Evolutionary conservation across 2,329 filamentous ascomycete genomes (phyloP), one percentile per base, ranked within the genome.

Genomic region (Talaromyces marneffei): DNA sequence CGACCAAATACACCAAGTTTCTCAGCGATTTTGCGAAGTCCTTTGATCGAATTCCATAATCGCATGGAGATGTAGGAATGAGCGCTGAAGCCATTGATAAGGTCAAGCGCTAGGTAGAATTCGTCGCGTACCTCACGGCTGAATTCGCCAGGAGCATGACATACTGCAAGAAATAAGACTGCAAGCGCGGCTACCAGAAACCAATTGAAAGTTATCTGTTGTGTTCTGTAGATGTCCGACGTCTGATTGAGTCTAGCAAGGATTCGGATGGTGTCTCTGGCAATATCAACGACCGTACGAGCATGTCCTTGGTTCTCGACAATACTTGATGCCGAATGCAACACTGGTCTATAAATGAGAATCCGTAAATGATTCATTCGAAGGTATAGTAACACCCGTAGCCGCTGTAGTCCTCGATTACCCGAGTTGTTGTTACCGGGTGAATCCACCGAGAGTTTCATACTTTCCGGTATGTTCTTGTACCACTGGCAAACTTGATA

Each of bases 301-400:
- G 92, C 92, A 64, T 90, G 87, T 4, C 79, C 76, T 56, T 87
- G 82, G 70, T 96, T 88, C 61, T 88, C 84, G 76, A 89, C 85
- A 68, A 97, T 97, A 68, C 87, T 92, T 12, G 86, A 89, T 3
- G 90, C 86, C 18, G 89, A 93, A 73, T 96, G 91, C 8, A 97
- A 79, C 2, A 96, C 87, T 0, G 92, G 92, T 0, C 91, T 90
- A 73, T 95, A 92, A 29, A 97, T 89, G 72, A 91, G 86, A 62
- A 92, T 94, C 4, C 92, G 88, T 77, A 96, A 90, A 77, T 96
- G 92, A 68, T 96, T 97, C 44, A 91, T 85, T 40, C 92, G 86
- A 16, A 97, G 79, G 71, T 95, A 94, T 18, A 94, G 87, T 72
- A 94, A 86, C 52, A 97, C 87, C 63, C 90, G 88, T 12, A 95